These are phyloP conservation scores for Carex scoparia DNA, from an alignment of 176 grass and related monocot species.

Conservation along the genomic window DNA sequence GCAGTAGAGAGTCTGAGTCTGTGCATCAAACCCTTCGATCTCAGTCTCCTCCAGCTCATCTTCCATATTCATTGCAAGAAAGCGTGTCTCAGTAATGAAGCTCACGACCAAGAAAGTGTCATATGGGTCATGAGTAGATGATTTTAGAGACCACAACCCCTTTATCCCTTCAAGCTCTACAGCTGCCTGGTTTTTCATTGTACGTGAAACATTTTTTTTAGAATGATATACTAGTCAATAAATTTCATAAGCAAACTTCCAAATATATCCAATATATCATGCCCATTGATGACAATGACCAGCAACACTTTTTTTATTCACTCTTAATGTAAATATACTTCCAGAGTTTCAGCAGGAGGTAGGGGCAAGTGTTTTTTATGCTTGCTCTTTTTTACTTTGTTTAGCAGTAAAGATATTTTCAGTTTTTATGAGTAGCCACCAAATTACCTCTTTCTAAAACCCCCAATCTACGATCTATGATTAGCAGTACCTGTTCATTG, in stretches of 20 bases:
- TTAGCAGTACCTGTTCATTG: slow-evolving; percentile 67
- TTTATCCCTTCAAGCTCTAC: slow-evolving; percentile 98
- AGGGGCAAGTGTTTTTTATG: background rate
- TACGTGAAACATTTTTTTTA: slow-evolving; percentile 19
- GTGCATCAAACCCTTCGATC: slow-evolving; percentile 89
- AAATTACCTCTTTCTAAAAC: background rate
- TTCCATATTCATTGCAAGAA: slow-evolving; percentile 97
- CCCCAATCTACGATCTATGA: background rate
- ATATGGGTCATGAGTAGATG: slow-evolving; percentile 60
- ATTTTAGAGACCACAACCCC: slow-evolving; percentile 83
- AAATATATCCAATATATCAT: background rate
- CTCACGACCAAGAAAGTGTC: slow-evolving; percentile 90
- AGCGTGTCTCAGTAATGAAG: slow-evolving; percentile 93
- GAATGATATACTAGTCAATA: slow-evolving; percentile 1
- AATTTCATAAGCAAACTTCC: background rate
- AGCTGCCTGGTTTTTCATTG: slow-evolving; percentile 54
- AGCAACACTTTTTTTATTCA: background rate
- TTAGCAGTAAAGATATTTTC: background rate
- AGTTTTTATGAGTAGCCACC: background rate
- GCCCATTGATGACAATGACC: background rate
- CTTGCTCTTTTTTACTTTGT: background rate
- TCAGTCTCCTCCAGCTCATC: slow-evolving; percentile 92
- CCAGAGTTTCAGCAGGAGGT: background rate
- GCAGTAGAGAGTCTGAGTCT: slow-evolving; percentile 89
- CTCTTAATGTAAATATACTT: background rate